Evolutionary conservation across 202 grass and related monocot genomes (phyloP).

Genomic region (Zizania palustris): DNA sequence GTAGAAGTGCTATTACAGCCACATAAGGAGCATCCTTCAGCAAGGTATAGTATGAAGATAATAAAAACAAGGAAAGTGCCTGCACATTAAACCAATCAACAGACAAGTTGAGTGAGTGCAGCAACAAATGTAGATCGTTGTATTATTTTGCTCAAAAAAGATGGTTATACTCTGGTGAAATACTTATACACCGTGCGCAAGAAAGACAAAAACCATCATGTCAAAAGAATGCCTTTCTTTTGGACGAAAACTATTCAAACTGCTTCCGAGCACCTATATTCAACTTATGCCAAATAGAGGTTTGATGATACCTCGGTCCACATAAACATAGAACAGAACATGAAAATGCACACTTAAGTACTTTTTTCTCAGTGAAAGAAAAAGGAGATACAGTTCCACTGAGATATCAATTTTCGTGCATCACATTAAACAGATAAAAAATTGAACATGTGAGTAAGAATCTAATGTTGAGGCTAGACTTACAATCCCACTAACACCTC

Average conservation of each 20-base stretch:
- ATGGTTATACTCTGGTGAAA: slow-evolving; percentile 13
- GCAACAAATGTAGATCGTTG: slow-evolving; percentile 18
- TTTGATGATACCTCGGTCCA: slow-evolving; percentile 5
- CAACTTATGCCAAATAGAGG: not conserved
- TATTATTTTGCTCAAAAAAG: not conserved
- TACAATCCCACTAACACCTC: slow-evolving; percentile 96
- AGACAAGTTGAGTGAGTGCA: slow-evolving; percentile 12
- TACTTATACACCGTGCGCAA: not conserved
- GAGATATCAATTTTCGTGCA: not conserved
- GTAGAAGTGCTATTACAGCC: slow-evolving; percentile 79
- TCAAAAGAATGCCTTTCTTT: not conserved
- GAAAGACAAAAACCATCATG: not conserved
- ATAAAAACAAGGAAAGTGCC: slow-evolving; percentile 77
- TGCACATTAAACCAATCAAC: slow-evolving; percentile 47
- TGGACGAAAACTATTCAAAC: not conserved
- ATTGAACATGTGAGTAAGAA: not conserved
- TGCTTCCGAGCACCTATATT: slow-evolving; percentile 19
- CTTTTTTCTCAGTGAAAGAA: not conserved
- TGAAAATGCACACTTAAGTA: not conserved
- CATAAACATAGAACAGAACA: slow-evolving; percentile 1
- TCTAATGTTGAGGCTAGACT: slow-evolving; percentile 38
- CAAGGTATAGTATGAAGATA: slow-evolving; percentile 86
- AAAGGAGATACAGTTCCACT: not conserved
- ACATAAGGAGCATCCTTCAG: slow-evolving; percentile 57
- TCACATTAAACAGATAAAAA: not conserved